Evolutionary conservation across 2,329 filamentous ascomycete genomes (phyloP).

Genomic region (Aspergillus spinulosporus): DNA sequence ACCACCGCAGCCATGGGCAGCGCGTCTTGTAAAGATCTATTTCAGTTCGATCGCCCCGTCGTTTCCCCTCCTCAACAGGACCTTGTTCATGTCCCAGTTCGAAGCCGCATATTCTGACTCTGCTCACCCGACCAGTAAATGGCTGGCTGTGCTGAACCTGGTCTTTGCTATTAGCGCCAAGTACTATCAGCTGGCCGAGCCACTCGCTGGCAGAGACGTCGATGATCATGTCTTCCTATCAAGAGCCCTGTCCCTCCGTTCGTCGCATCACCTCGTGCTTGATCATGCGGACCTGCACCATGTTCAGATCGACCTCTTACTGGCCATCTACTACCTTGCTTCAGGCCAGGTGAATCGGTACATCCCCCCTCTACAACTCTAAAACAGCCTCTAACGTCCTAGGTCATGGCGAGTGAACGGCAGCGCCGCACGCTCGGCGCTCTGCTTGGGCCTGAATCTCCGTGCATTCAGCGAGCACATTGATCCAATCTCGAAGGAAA

Average conservation of each 20-base stretch:
- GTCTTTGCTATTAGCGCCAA: constrained; percentile 44
- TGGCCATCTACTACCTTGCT: constrained; percentile 38
- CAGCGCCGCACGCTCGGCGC: constrained; percentile 40
- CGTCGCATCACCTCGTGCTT: constrained; percentile 27
- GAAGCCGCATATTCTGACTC: constrained; percentile 28
- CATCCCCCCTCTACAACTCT: not conserved
- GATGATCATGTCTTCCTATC: constrained; percentile 6
- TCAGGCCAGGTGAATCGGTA: constrained; percentile 44
- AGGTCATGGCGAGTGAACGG: constrained; percentile 44
- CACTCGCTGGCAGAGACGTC: not conserved
- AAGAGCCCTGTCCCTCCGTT: not conserved
- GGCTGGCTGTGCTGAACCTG: constrained; percentile 44
- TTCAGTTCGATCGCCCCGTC: constrained; percentile 39
- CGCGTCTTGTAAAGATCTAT: constrained; percentile 40
- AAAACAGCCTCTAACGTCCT: not conserved
- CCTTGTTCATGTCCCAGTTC: constrained; percentile 37
- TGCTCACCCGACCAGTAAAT: constrained; percentile 33
- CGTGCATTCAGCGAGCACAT: constrained; percentile 37
- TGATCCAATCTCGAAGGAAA: constrained; percentile 39
- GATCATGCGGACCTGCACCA: constrained; percentile 41
- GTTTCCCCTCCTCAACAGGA: constrained; percentile 42
- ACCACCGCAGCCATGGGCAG: constrained; percentile 26
- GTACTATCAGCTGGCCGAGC: constrained; percentile 30
- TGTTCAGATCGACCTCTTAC: constrained; percentile 41
- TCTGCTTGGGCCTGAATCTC: constrained; percentile 43